These are phyloP conservation scores for Farysia itapuensis DNA, from an alignment of 1,284 basidiomycete species.

Conservation along the genomic window DNA sequence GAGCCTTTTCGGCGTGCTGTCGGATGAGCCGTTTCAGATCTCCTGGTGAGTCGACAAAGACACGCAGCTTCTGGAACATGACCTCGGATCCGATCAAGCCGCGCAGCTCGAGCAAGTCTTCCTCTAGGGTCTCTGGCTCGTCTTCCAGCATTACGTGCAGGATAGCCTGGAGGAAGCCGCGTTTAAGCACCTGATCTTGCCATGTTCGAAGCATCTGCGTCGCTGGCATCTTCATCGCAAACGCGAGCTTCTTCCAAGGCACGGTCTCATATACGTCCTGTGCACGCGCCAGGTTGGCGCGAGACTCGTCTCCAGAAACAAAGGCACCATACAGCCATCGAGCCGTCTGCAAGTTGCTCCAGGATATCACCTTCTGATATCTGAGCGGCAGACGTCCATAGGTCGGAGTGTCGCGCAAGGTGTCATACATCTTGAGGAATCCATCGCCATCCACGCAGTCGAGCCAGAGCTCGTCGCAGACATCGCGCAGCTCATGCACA, in stretches of 20 bases:
- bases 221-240: conserved; percentile 51
- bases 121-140: conserved; percentile 48
- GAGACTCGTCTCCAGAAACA: conserved; percentile 49
- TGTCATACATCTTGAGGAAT: conserved; percentile 50
- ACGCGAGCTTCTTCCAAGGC: conserved; percentile 52
- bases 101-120: conserved; percentile 45
- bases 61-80: conserved; percentile 52
- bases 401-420: conserved; percentile 36
- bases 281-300: conserved; percentile 46
- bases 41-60: conserved; percentile 49
- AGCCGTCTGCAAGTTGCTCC: conserved; percentile 52
- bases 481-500: conserved; percentile 49
- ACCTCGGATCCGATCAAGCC: conserved; percentile 42
- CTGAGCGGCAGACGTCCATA: conserved; percentile 44
- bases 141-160: conserved; percentile 52
- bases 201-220: conserved; percentile 44
- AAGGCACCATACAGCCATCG: conserved; percentile 53
- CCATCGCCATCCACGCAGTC: conserved; percentile 55
- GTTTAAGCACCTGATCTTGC: conserved; percentile 46
- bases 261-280: conserved; percentile 46
- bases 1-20: conserved; percentile 43
- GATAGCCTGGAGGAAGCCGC: conserved; percentile 43
- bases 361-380: conserved; percentile 54
- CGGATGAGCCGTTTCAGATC: conserved; percentile 55
- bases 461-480: conserved; percentile 49